Base-by-base conservation (phyloP, 441 rosid genomes). In the Bruguiera hainesii region DNA sequence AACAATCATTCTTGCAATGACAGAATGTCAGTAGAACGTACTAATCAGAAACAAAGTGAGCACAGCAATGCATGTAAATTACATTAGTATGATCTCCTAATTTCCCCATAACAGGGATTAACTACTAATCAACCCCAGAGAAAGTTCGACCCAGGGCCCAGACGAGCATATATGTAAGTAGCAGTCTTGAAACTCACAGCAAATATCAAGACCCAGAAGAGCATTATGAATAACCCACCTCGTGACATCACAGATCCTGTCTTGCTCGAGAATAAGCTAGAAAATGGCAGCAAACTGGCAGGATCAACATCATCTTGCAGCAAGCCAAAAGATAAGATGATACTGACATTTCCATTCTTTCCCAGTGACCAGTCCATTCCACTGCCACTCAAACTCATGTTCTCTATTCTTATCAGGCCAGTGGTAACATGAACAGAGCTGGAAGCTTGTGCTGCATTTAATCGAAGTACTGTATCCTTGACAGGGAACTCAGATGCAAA, bases 341-440 rank as follows among this genome's bases (percentile, higher is more conserved):
- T 64, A 33, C 79, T 87, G 82, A 90, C 78, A 64, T 83, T 78
- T 64, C 86, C 84, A 30, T 82, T 89, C 83, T 96, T 96, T 73
- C 80, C 81, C 26, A 80, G 67, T 50, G 93, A 79, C 96, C 89
- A 84, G 68, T 88, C 91, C 70, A 82, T 69, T 28, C 73, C 75
- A 48, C 63, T 71, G 61, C 82, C 85, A 8, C 69, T 73, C 57
- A 79, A 58, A 49, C 72, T 75, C 67, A 75, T 59, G 64, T 66
- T 76, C 57, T 93, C 85, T 75, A 96, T 88, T 83, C 92, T 91
- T 69, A 96, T 86, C 83, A 90, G 86, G 71, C 97, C 98, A 50
- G 99, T 93, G 57, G 95, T 89, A 16, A 93, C 87, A 65, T 83
- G 91, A 62, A 84, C 82, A 0, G 98, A 89, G 66, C 91, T 87